phyloP scores from a whole-genome alignment of 352 stramenopile species.

The Globisporangium uncinulatum region DNA sequence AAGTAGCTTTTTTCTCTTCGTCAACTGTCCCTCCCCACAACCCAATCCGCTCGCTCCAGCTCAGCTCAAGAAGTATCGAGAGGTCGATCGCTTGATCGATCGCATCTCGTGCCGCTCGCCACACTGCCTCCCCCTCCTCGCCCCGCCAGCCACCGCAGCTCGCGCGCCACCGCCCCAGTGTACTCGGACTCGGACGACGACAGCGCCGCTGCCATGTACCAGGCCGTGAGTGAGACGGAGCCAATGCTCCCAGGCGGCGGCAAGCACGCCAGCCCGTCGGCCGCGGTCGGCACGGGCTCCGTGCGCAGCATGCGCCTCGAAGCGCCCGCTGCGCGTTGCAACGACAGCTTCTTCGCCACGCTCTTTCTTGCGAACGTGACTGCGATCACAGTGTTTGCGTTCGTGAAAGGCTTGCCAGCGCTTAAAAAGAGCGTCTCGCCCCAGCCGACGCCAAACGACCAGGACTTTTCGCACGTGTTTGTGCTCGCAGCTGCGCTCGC shows the following conservation, averaged over 20 bases:
- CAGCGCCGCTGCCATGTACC: slow-evolving; percentile 47
- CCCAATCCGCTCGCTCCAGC: too few species aligned
- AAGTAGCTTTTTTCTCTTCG: too few species aligned
- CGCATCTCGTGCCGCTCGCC: background rate
- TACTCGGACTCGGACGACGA: slow-evolving; percentile 15
- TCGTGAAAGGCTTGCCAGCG: slow-evolving; percentile 65
- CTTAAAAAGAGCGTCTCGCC: slow-evolving; percentile 18
- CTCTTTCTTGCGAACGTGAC: slow-evolving; percentile 63
- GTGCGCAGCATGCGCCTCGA: slow-evolving; percentile 68
- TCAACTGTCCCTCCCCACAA: too few species aligned
- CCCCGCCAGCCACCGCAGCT: background rate
- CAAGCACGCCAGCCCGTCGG: slow-evolving; percentile 7
- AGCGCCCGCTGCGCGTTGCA: slow-evolving; percentile 48
- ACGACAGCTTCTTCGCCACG: slow-evolving; percentile 66
- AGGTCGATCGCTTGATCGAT: background rate
- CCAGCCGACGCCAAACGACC: slow-evolving; percentile 7
- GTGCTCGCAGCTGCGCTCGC: slow-evolving; percentile 46
- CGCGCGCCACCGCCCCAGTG: slow-evolving; percentile 8
- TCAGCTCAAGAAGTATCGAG: too few species aligned
- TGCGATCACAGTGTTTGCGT: slow-evolving; percentile 54
- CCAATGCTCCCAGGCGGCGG: slow-evolving; percentile 60
- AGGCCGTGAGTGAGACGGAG: slow-evolving; percentile 59
- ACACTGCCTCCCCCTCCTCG: background rate
- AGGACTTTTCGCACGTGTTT: slow-evolving; percentile 46
- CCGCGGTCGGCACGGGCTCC: slow-evolving; percentile 27